phyloP scores from a whole-genome alignment of 2,329 filamentous ascomycete species.

The Venturia aucupariae region DNA sequence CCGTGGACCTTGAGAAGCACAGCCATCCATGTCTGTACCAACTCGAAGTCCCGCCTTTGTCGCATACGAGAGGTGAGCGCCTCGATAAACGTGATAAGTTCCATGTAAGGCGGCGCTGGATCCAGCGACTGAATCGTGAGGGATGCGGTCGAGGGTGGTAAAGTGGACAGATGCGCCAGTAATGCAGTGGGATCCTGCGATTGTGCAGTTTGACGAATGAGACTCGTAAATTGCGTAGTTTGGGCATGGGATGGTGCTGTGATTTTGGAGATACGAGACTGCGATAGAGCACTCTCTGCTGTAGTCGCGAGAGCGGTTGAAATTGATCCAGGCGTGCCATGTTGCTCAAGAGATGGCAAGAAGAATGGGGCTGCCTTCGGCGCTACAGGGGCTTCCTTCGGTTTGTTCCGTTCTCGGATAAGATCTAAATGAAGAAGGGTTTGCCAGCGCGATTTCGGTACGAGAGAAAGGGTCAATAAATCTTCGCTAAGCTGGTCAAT shows the following conservation, averaged over 20 bases:
- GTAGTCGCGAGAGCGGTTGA: conserved; percentile 11
- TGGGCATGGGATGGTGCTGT: neutral
- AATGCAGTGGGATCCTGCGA: conserved; percentile 57
- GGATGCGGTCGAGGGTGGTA: conserved; percentile 79
- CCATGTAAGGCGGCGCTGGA: conserved; percentile 45
- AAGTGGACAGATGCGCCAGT: conserved; percentile 66
- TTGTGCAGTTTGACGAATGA: conserved; percentile 34
- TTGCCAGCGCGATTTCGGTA: conserved; percentile 89
- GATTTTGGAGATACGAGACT: conserved; percentile 12
- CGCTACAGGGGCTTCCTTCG: conserved; percentile 79
- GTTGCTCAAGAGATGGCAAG: conserved; percentile 56
- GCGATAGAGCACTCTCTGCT: conserved; percentile 19
- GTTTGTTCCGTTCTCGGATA: conserved; percentile 87
- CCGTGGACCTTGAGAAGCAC: conserved; percentile 79
- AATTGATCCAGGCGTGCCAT: conserved; percentile 18
- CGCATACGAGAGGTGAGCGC: conserved; percentile 65
- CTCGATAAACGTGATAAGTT: conserved; percentile 70
- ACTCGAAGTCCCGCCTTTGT: conserved; percentile 73
- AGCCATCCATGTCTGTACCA: conserved; percentile 95
- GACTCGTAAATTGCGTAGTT: conserved; percentile 37
- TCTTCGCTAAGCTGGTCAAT: conserved; percentile 73
- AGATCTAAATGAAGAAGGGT: conserved; percentile 85
- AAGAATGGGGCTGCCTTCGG: conserved; percentile 97
- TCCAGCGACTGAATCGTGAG: conserved; percentile 78
- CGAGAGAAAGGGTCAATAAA: conserved; percentile 79